Percentiles rank a stretch among this genome's conserved stretches.
Conservation (phyloP, 2,329 filamentous ascomycete genomes). For the Colletotrichum phormii region DNA sequence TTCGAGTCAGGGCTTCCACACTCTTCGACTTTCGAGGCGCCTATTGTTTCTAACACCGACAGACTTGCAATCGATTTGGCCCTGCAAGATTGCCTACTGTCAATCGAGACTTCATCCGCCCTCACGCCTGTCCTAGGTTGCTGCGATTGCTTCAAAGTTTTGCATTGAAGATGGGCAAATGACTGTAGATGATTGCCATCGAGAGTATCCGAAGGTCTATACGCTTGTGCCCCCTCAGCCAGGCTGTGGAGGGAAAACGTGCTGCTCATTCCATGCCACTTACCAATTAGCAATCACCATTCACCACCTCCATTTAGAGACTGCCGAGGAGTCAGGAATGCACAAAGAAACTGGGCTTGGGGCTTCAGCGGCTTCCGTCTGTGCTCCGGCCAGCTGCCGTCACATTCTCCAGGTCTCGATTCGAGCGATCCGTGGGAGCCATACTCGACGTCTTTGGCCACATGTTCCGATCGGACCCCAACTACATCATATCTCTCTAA, state of each 20-base stretch:
- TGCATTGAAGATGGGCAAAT: neutral
- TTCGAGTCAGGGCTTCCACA: neutral
- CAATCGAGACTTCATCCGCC: conserved; percentile 5
- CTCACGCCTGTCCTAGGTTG: neutral
- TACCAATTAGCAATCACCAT: neutral
- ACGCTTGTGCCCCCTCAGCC: conserved; percentile 1
- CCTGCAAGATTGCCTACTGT: conserved; percentile 13
- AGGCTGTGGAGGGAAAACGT: conserved; percentile 16
- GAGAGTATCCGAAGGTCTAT: neutral
- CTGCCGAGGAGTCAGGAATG: neutral
- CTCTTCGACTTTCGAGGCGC: neutral
- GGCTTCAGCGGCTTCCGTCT: neutral
- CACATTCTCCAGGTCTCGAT: neutral
- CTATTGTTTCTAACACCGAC: conserved; percentile 11
- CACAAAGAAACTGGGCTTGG: neutral
- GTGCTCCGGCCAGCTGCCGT: neutral
- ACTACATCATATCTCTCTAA: conserved; percentile 1
- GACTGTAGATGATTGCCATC: neutral
- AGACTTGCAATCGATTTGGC: neutral
- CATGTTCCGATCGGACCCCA: conserved; percentile 3
- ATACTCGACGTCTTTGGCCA: neutral
- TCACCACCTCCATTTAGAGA: neutral
- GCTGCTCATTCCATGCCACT: conserved; percentile 15
- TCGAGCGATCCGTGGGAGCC: neutral
- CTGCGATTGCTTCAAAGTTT: neutral